phyloP scores from a whole-genome alignment of 2,329 filamentous ascomycete genomes.

The Cladophialophora carrionii region DNA sequence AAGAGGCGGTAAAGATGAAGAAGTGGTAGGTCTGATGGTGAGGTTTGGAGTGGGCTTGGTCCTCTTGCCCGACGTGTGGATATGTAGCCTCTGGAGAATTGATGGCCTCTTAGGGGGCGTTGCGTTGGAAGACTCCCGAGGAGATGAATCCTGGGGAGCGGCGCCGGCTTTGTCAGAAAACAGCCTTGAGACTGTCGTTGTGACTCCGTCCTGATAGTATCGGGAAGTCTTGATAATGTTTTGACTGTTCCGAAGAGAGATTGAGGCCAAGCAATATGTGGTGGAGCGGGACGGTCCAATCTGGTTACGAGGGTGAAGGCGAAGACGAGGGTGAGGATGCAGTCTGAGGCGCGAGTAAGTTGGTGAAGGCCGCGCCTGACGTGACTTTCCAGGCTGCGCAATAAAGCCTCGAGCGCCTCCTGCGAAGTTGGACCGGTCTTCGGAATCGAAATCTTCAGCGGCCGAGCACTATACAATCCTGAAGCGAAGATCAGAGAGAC shows the following conservation, averaged over 20 bases:
- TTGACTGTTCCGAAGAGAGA: slow-evolving; percentile 8
- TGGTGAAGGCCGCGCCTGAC: neutral
- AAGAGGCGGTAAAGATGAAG: slow-evolving; percentile 29
- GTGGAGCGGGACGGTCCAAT: neutral
- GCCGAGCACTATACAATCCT: neutral
- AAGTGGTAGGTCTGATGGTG: slow-evolving; percentile 32
- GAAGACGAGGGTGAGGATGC: neutral
- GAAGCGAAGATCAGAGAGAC: neutral
- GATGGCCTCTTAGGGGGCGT: slow-evolving; percentile 30
- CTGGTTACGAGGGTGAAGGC: neutral
- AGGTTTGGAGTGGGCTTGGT: slow-evolving; percentile 33
- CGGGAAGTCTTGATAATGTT: slow-evolving; percentile 15
- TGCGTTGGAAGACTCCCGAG: slow-evolving; percentile 31
- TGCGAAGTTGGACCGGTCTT: neutral
- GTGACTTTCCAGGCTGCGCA: neutral
- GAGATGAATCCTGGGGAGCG: slow-evolving; percentile 33
- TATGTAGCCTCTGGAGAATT: slow-evolving; percentile 37
- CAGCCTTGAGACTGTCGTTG: slow-evolving; percentile 36
- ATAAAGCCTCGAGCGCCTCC: neutral
- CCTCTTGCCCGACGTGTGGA: slow-evolving; percentile 32
- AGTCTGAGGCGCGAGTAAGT: neutral
- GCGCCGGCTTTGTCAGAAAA: slow-evolving; percentile 38
- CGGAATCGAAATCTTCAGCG: neutral
- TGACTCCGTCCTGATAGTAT: slow-evolving; percentile 21
- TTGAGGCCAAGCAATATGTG: neutral